Percentiles rank a stretch among this genome's conserved stretches.
Evolutionary conservation across 768 basidiomycete species (phyloP).

Genomic region (Psilocybe subaeruginosa): DNA sequence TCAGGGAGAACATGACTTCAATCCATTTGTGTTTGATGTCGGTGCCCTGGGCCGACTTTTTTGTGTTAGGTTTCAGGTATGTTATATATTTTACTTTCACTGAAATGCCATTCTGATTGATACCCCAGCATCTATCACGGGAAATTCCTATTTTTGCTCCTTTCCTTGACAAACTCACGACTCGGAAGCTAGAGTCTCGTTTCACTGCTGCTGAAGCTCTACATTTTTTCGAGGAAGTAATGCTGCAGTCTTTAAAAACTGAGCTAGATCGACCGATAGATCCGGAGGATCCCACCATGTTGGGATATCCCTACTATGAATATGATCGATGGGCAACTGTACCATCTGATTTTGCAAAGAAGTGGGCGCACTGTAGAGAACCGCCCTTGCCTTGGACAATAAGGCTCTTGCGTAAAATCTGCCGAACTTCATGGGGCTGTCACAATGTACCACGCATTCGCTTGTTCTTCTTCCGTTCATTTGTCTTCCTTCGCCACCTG

Average conservation of each 20-base stretch:
- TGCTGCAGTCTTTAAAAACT: background rate
- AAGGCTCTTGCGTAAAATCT: slow-evolving; percentile 5
- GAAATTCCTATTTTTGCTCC: slow-evolving; percentile 31
- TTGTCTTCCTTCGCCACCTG: too few relatives aligned
- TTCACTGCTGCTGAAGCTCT: slow-evolving; percentile 31
- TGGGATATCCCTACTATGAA: background rate
- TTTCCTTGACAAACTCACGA: slow-evolving; percentile 30
- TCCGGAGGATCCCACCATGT: background rate
- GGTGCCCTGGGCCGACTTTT: slow-evolving; percentile 20
- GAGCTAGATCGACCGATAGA: background rate
- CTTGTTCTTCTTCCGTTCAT: too few relatives aligned
- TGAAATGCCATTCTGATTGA: background rate
- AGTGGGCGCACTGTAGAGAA: slow-evolving; percentile 22
- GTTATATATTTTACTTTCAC: background rate
- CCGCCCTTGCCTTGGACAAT: slow-evolving; percentile 14
- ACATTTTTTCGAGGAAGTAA: slow-evolving; percentile 24
- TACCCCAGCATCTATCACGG: slow-evolving; percentile 20
- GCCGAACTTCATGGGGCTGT: too few relatives aligned
- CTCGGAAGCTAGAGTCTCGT: slow-evolving; percentile 20
- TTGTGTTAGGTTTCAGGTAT: slow-evolving; percentile 12
- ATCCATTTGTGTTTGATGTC: slow-evolving; percentile 30
- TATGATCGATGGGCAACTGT: slow-evolving; percentile 22
- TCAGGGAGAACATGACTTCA: slow-evolving; percentile 28
- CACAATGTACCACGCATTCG: too few relatives aligned
- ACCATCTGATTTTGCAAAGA: slow-evolving; percentile 14